Evolutionary conservation across 176 grass and related monocot species (phyloP).

Genomic region (Oryza punctata): DNA sequence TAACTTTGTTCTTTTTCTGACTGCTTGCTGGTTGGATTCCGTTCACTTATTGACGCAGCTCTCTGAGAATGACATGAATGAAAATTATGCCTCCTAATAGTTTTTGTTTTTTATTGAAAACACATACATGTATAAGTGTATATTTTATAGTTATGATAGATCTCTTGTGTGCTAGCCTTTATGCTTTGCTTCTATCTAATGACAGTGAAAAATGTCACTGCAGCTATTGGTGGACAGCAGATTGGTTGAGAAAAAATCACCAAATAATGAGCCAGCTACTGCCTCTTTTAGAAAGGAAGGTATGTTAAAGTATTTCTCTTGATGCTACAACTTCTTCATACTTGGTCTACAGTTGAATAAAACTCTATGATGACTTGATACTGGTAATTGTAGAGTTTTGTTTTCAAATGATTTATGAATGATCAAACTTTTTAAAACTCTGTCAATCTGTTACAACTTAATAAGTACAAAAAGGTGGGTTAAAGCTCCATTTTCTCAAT

Average conservation of each 20-base stretch:
- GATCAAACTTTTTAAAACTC: neutral
- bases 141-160: slow-evolving; percentile 17
- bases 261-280: slow-evolving; percentile 39
- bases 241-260: slow-evolving; percentile 63
- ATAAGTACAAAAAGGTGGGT: neutral
- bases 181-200: slow-evolving; percentile 7
- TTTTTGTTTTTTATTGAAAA: neutral
- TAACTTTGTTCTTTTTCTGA: neutral
- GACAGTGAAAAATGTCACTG: slow-evolving; percentile 28
- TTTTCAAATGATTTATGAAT: neutral
- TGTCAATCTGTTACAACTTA: neutral
- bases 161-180: neutral
- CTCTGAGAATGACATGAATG: neutral
- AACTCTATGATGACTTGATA: neutral
- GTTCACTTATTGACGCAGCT: neutral
- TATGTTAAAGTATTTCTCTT: slow-evolving; percentile 37
- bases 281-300: slow-evolving; percentile 60
- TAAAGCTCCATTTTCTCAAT: slow-evolving; percentile 10
- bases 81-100: neutral
- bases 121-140: neutral
- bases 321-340: slow-evolving; percentile 7
- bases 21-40: neutral
- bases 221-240: slow-evolving; percentile 80
- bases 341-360: neutral
- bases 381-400: neutral